phyloP scores from a whole-genome alignment of 2,329 filamentous ascomycete genomes.

The Basipetospora sp. region DNA sequence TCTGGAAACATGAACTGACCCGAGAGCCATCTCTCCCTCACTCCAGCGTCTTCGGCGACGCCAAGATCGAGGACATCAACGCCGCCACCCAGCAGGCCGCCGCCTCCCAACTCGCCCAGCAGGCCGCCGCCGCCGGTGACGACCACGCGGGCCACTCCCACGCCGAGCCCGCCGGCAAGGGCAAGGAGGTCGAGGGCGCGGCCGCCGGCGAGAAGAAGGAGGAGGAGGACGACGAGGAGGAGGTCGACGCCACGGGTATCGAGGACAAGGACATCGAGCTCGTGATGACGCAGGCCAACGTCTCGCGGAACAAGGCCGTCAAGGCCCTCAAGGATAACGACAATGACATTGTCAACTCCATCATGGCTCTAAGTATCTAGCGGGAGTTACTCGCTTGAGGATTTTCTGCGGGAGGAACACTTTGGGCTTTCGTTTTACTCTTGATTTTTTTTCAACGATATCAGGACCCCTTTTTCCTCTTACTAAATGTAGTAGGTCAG shows the following conservation, averaged over 20 bases:
- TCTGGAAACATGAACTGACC: too few species aligned
- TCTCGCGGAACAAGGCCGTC: slow-evolving; percentile 95
- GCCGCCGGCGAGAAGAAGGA: slow-evolving; percentile 57
- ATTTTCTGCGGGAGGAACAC: too few species aligned
- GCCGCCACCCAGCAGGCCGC: slow-evolving; percentile 91
- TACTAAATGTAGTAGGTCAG: too few species aligned
- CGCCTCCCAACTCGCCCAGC: slow-evolving; percentile 82
- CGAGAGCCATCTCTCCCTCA: too few species aligned
- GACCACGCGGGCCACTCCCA: slow-evolving; percentile 61
- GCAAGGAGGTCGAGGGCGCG: slow-evolving; percentile 32
- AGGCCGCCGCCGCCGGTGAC: slow-evolving; percentile 44
- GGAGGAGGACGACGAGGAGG: slow-evolving; percentile 85
- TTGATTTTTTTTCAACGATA: too few species aligned
- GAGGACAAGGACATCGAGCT: slow-evolving; percentile 99
- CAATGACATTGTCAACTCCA: slow-evolving; percentile 99
- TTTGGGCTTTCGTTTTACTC: too few species aligned
- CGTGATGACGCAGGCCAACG: slow-evolving; percentile 93
- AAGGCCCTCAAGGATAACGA: slow-evolving; percentile 98
- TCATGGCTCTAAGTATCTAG: slow-evolving; percentile 91
- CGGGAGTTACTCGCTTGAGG: too few species aligned
- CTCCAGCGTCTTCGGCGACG: slow-evolving; percentile 96
- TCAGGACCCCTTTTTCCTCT: too few species aligned
- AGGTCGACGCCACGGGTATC: slow-evolving; percentile 84
- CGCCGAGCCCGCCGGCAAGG: slow-evolving; percentile 45
- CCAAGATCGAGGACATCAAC: slow-evolving; percentile 99